A percentile compares a stretch with the other conserved stretches of the same genome.
phyloP scores from a whole-genome alignment of 1,139 yeast genomes.

The Blastobotrys petasosporus region DNA sequence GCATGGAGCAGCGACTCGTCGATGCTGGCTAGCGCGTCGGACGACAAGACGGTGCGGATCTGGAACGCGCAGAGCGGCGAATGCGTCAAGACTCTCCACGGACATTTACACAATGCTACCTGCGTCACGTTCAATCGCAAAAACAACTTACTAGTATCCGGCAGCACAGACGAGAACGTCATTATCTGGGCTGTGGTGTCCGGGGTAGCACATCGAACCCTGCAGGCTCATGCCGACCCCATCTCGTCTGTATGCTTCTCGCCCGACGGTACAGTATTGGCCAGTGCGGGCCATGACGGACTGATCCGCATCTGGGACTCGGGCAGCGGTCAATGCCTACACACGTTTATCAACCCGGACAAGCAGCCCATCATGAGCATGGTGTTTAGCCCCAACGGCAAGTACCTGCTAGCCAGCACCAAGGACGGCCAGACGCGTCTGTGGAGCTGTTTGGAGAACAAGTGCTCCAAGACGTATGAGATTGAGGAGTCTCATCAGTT shows the following conservation, averaged over 20 bases:
- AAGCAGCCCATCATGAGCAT: constrained; percentile 63
- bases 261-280: constrained; percentile 77
- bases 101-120: constrained; percentile 84
- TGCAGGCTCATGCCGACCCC: constrained; percentile 94
- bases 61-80: constrained; percentile 49
- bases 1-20: constrained; percentile 73
- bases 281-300: constrained; percentile 90
- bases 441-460: constrained; percentile 50
- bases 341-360: constrained; percentile 62
- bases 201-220: constrained; percentile 66
- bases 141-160: constrained; percentile 75
- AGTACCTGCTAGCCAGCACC: constrained; percentile 69
- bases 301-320: constrained; percentile 80
- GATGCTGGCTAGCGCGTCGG: constrained; percentile 77
- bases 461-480: constrained; percentile 34
- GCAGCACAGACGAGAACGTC: constrained; percentile 87
- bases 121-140: constrained; percentile 62
- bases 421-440: constrained; percentile 76
- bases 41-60: constrained; percentile 72
- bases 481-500: constrained; percentile 29
- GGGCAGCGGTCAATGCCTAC: constrained; percentile 83
- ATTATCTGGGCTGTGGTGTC: constrained; percentile 80
- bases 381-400: constrained; percentile 74
- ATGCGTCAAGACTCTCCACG: constrained; percentile 47
- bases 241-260: constrained; percentile 67